Conservation (phyloP, 805 yeast species). For the Candida odintsovae region DNA sequence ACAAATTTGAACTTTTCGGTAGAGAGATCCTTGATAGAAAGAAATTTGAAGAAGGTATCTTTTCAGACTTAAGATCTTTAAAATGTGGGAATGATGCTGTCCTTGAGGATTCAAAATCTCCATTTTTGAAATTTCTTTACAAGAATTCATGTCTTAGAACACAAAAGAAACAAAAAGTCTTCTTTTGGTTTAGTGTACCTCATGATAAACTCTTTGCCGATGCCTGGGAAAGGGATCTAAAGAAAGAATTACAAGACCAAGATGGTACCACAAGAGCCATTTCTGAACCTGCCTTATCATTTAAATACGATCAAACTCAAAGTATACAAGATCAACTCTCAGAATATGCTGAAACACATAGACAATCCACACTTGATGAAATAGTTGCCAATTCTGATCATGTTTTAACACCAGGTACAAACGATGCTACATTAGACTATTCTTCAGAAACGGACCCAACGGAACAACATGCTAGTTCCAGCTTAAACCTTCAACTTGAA, state of each 20-base stretch:
- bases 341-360: slow-evolving; percentile 32
- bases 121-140: slow-evolving; percentile 76
- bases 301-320: slow-evolving; percentile 51
- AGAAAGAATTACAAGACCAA: slow-evolving; percentile 60
- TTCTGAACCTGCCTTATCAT: slow-evolving; percentile 75
- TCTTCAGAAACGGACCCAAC: neutral
- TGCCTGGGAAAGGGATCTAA: slow-evolving; percentile 87
- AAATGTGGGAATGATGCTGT: slow-evolving; percentile 86
- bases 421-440: neutral
- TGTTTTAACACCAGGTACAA: neutral
- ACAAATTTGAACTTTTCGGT: slow-evolving; percentile 86
- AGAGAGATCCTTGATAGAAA: slow-evolving; percentile 78
- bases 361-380: slow-evolving; percentile 7
- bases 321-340: slow-evolving; percentile 51
- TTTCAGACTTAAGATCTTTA: slow-evolving; percentile 80
- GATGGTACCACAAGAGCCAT: slow-evolving; percentile 67
- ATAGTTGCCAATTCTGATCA: neutral
- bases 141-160: slow-evolving; percentile 86
- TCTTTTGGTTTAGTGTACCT: slow-evolving; percentile 94
- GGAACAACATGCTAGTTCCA: neutral
- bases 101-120: slow-evolving; percentile 80
- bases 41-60: slow-evolving; percentile 95
- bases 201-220: slow-evolving; percentile 90
- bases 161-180: slow-evolving; percentile 94
- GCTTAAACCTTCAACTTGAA: slow-evolving; percentile 3